phyloP scores from a whole-genome alignment of 2,329 filamentous ascomycete species.

The Colletotrichum sp. region DNA sequence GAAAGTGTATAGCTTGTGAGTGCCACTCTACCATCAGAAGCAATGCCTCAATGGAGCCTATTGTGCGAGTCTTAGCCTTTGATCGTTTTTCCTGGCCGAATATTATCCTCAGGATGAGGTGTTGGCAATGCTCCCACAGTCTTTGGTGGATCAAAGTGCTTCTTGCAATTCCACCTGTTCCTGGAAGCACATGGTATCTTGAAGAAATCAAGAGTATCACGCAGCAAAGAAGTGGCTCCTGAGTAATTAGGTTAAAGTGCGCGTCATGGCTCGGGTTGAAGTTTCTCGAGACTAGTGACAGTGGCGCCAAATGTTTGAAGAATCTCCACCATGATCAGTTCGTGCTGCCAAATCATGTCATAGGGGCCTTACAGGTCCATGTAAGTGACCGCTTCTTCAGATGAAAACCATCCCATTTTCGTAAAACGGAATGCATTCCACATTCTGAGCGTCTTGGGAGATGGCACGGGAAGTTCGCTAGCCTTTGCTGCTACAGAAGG shows the following conservation, averaged over 20 bases:
- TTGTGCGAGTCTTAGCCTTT: constrained; percentile 51
- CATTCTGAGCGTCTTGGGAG: not conserved
- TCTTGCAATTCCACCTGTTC: constrained; percentile 47
- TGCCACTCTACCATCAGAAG: constrained; percentile 63
- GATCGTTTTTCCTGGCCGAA: constrained; percentile 58
- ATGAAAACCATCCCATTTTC: constrained; percentile 60
- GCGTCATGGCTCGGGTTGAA: constrained; percentile 54
- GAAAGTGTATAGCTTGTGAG: constrained; percentile 58
- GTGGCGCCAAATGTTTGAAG: constrained; percentile 53
- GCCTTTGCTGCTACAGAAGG: not conserved
- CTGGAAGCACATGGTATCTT: constrained; percentile 50
- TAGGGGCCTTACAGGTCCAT: constrained; percentile 50
- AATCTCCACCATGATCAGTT: constrained; percentile 37
- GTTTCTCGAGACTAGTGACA: constrained; percentile 55
- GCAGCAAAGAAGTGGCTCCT: constrained; percentile 57
- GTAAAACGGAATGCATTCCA: constrained; percentile 46
- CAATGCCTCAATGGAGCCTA: constrained; percentile 58
- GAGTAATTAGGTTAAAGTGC: constrained; percentile 51
- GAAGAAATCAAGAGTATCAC: constrained; percentile 62
- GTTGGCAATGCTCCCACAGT: constrained; percentile 59
- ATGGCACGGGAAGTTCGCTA: not conserved
- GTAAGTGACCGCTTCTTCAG: constrained; percentile 57
- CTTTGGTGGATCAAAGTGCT: constrained; percentile 59
- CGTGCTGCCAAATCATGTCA: not conserved
- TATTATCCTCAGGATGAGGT: constrained; percentile 56